Percentiles rank a stretch among this genome's conserved stretches.
Evolutionary conservation across 2,329 filamentous ascomycete genomes (phyloP).

Genomic region (Furcasterigmium furcatum): DNA sequence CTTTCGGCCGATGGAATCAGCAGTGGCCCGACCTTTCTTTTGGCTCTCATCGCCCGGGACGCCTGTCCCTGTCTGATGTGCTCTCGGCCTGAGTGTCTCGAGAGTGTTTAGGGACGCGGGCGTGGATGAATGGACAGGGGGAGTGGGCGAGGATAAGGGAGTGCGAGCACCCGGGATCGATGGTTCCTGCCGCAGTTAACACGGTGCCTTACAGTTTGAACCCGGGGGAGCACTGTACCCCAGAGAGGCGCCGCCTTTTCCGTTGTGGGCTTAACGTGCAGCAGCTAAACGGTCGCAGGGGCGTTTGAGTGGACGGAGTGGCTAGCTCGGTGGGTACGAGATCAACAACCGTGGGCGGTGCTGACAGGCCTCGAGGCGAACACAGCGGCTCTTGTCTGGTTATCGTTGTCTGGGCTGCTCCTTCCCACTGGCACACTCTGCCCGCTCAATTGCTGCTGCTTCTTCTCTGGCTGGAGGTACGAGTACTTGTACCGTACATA

Average conservation of each 20-base stretch:
- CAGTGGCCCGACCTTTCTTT: no score
- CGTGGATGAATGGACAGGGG: slow-evolving; percentile 1
- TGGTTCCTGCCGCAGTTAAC: not conserved
- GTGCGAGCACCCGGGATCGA: not conserved
- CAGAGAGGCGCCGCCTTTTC: not conserved
- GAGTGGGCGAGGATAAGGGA: not conserved
- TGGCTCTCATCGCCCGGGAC: no score
- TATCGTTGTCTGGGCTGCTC: no score
- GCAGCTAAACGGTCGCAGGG: not conserved
- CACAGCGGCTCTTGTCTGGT: no score
- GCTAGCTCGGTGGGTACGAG: no score
- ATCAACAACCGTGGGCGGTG: not conserved
- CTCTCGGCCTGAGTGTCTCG: slow-evolving; percentile 11
- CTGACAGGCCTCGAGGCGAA: not conserved
- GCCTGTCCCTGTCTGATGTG: no score
- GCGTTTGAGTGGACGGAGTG: no score
- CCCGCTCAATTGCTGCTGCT: no score
- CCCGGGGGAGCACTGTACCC: not conserved
- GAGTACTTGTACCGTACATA: no score
- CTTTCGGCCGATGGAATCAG: no score
- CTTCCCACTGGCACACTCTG: no score
- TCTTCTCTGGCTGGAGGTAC: no score
- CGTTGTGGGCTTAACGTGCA: not conserved
- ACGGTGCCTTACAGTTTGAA: not conserved
- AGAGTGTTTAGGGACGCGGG: slow-evolving; percentile 16